A percentile compares a stretch with the other conserved stretches of the same genome.
These are phyloP conservation scores for Boletus pseudopeckii DNA, from an alignment of 768 basidiomycete species.

Conservation along the genomic window DNA sequence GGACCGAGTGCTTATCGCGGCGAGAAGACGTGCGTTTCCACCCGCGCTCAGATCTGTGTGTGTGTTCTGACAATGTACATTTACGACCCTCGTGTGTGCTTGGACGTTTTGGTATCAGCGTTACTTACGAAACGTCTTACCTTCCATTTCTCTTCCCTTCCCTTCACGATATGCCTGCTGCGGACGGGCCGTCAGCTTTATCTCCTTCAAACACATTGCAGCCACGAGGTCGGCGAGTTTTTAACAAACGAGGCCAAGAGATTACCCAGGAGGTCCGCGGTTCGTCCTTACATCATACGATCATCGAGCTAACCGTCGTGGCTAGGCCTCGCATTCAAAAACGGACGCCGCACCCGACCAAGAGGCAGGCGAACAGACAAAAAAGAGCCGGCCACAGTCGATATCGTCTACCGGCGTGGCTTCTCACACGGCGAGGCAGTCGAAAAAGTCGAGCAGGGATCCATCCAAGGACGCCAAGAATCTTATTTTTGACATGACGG, in stretches of 20 bases:
- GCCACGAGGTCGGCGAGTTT: slow-evolving; percentile 50
- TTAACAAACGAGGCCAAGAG: slow-evolving; percentile 49
- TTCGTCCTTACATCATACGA: slow-evolving; percentile 18
- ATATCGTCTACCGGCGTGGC: slow-evolving; percentile 19
- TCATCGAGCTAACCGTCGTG: slow-evolving; percentile 13
- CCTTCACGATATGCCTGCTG: slow-evolving; percentile 23
- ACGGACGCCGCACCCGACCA: slow-evolving; percentile 8
- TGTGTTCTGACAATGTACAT: slow-evolving; percentile 17
- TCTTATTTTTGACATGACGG: slow-evolving; percentile 43
- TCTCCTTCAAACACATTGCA: slow-evolving; percentile 21
- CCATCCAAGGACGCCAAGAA: slow-evolving; percentile 41
- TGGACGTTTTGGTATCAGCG: slow-evolving; percentile 18
- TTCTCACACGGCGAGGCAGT: slow-evolving; percentile 8
- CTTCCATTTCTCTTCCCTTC: slow-evolving; percentile 61
- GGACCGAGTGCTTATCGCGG: slow-evolving; percentile 24
- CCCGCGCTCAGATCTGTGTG: slow-evolving; percentile 6
- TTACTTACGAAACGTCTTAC: slow-evolving; percentile 60
- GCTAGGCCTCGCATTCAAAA: slow-evolving; percentile 17
- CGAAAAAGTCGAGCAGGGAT: slow-evolving; percentile 18
- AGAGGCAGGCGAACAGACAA: slow-evolving; percentile 26
- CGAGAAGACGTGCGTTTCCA: slow-evolving; percentile 27
- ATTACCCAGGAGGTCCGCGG: slow-evolving; percentile 29
- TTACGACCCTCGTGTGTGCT: slow-evolving; percentile 11
- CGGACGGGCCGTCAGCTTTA: slow-evolving; percentile 20
- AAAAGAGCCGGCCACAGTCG: slow-evolving; percentile 15